phyloP scores from a whole-genome alignment of 352 stramenopile genomes.

The Pythium chondricola region DNA sequence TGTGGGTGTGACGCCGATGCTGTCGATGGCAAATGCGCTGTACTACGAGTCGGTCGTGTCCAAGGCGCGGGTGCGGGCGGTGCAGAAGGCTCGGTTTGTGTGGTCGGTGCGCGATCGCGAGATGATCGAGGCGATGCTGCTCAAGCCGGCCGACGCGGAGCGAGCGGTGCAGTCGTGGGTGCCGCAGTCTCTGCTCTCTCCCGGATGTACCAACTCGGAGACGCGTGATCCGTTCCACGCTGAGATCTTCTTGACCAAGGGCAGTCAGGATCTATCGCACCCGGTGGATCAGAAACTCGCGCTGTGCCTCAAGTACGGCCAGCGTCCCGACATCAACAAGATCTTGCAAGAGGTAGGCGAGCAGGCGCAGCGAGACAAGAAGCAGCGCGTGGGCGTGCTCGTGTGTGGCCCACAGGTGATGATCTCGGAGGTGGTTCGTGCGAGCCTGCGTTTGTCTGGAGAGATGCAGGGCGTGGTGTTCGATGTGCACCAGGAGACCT shows the following conservation, averaged over 20 bases:
- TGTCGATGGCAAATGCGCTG: constrained; percentile 38
- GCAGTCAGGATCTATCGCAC: constrained; percentile 21
- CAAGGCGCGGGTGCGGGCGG: neutral
- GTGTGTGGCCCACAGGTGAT: constrained; percentile 32
- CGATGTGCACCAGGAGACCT: constrained; percentile 12
- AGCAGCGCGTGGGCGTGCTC: constrained; percentile 28
- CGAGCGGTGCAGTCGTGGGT: constrained; percentile 13
- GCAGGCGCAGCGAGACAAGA: constrained; percentile 22
- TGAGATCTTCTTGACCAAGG: constrained; percentile 31
- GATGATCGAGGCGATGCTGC: constrained; percentile 24
- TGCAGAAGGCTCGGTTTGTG: constrained; percentile 38
- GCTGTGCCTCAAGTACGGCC: constrained; percentile 15
- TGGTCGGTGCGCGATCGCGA: constrained; percentile 36
- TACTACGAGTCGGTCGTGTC: constrained; percentile 14
- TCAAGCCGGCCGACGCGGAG: neutral
- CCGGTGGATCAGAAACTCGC: constrained; percentile 19
- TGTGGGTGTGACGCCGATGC: constrained; percentile 50
- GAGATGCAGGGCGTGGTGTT: neutral
- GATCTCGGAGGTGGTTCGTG: constrained; percentile 9
- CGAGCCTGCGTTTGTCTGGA: neutral
- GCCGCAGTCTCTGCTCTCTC: constrained; percentile 5
- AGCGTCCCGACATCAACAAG: constrained; percentile 20
- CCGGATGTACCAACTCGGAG: neutral
- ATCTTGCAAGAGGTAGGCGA: constrained; percentile 26
- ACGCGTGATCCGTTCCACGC: constrained; percentile 20